phyloP scores from a whole-genome alignment of 2,329 filamentous ascomycete species.

The Fusarium sublunatum region DNA sequence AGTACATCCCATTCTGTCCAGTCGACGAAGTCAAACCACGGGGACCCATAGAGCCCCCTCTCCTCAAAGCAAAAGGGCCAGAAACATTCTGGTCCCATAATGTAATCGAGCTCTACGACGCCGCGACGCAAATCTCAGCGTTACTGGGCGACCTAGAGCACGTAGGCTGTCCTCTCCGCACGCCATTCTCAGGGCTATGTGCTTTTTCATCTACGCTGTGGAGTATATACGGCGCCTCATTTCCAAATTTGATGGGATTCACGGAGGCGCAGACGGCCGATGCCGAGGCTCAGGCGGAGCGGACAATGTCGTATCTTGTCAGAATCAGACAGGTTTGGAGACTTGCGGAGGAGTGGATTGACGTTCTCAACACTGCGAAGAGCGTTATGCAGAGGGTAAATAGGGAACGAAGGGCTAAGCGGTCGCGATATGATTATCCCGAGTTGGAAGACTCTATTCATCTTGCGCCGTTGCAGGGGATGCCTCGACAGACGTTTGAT shows the following conservation, averaged over 20 bases:
- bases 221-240: conserved; percentile 38
- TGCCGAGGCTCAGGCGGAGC: conserved; percentile 30
- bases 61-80: conserved; percentile 35
- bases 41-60: conserved; percentile 40
- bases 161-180: conserved; percentile 34
- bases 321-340: conserved; percentile 38
- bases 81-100: conserved; percentile 40
- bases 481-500: conserved; percentile 38
- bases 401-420: conserved; percentile 21
- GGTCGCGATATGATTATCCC: conserved; percentile 42
- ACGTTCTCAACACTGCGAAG: conserved; percentile 39
- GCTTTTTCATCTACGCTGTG: conserved; percentile 36
- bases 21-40: conserved; percentile 39
- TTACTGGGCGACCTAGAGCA: conserved; percentile 38
- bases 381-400: conserved; percentile 26
- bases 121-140: conserved; percentile 40
- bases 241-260: conserved; percentile 39
- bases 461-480: conserved; percentile 39
- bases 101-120: conserved; percentile 30
- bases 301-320: conserved; percentile 21
- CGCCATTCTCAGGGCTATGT: conserved; percentile 39
- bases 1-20: conserved; percentile 42
- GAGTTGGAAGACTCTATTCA: conserved; percentile 44
- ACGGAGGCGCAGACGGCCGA: background rate
- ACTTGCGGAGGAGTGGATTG: conserved; percentile 44